Percentiles rank a stretch among this genome's conserved stretches.
Evolutionary conservation across 2,329 filamentous ascomycete genomes (phyloP).

Genomic region (Dothideomycetes sp.): DNA sequence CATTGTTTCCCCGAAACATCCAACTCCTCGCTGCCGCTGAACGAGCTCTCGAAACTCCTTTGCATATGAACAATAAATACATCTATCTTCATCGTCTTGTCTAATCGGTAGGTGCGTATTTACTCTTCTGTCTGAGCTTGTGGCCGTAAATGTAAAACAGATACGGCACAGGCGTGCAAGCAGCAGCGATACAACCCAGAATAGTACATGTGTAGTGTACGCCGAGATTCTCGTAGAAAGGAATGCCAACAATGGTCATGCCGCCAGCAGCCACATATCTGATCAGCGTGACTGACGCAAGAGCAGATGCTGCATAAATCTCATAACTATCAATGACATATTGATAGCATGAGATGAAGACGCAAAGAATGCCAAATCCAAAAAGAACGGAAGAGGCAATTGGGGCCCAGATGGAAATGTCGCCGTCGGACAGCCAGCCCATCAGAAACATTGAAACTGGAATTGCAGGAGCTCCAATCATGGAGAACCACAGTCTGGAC

Average conservation of each 20-base stretch:
- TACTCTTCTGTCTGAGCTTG: constrained; percentile 19
- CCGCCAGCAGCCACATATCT: constrained; percentile 29
- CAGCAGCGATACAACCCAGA: constrained; percentile 19
- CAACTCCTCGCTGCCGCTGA: too few species aligned
- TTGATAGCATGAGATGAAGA: constrained; percentile 43
- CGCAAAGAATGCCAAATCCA: constrained; percentile 30
- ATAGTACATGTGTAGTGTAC: constrained; percentile 24
- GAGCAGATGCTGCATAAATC: constrained; percentile 38
- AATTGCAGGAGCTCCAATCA: constrained; percentile 39
- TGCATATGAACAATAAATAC: too few species aligned
- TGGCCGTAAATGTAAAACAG: constrained; percentile 33
- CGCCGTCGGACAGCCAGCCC: constrained; percentile 39
- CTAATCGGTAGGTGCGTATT: constrained; percentile 14
- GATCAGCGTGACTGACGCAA: constrained; percentile 30
- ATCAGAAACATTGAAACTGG: constrained; percentile 48
- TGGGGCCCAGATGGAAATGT: constrained; percentile 41
- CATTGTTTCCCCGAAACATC: too few species aligned
- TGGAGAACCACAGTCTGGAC: constrained; percentile 42
- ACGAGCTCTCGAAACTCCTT: too few species aligned
- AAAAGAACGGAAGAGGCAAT: constrained; percentile 41
- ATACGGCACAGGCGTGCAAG: constrained; percentile 29
- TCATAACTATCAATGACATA: constrained; percentile 50
- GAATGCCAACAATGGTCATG: constrained; percentile 28
- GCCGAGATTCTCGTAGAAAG: constrained; percentile 28
- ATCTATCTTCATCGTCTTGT: too few species aligned